Evolutionary conservation across 1,284 basidiomycete genomes (phyloP).

Genomic region (Papiliotrema nemorosa): DNA sequence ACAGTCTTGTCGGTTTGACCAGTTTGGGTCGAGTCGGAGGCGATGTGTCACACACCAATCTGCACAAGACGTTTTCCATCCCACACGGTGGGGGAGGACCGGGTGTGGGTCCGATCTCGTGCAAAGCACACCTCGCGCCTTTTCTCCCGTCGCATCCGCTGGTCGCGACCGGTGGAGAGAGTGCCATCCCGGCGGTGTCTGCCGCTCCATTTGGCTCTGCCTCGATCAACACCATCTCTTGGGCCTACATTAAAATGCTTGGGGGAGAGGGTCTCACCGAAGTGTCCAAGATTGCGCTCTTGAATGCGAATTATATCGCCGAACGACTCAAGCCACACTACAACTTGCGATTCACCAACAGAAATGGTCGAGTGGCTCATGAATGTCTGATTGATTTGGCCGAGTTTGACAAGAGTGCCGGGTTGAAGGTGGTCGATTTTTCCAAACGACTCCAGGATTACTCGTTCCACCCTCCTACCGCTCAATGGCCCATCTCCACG

Average conservation of each 20-base stretch:
- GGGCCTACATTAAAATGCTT: constrained; percentile 98
- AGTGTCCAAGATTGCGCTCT: constrained; percentile 78
- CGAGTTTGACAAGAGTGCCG: constrained; percentile 84
- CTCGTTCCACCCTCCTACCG: constrained; percentile 47
- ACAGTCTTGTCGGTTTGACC: constrained; percentile 92
- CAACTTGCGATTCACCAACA: constrained; percentile 84
- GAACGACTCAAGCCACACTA: constrained; percentile 80
- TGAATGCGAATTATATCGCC: constrained; percentile 98
- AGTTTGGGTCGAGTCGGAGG: constrained; percentile 94
- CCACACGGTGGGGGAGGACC: constrained; percentile 98
- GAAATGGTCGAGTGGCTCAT: constrained; percentile 86
- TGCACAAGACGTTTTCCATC: constrained; percentile 72
- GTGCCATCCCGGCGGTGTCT: constrained; percentile 81
- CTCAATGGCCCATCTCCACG: constrained; percentile 80
- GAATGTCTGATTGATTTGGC: constrained; percentile 92
- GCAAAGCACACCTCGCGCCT: constrained; percentile 85
- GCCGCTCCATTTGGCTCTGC: constrained; percentile 93
- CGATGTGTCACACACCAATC: constrained; percentile 95
- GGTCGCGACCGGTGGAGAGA: constrained; percentile 62
- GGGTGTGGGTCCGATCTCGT: constrained; percentile 86
- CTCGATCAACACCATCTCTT: constrained; percentile 92
- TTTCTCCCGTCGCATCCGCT: constrained; percentile 92
- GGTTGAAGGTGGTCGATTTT: constrained; percentile 90
- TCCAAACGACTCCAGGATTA: constrained; percentile 76
- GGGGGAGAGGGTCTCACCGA: constrained; percentile 82